Percentiles rank a stretch among this genome's conserved stretches.
Evolutionary conservation across 2,329 filamentous ascomycete genomes (phyloP).

Genomic region (Diplodia corticola): DNA sequence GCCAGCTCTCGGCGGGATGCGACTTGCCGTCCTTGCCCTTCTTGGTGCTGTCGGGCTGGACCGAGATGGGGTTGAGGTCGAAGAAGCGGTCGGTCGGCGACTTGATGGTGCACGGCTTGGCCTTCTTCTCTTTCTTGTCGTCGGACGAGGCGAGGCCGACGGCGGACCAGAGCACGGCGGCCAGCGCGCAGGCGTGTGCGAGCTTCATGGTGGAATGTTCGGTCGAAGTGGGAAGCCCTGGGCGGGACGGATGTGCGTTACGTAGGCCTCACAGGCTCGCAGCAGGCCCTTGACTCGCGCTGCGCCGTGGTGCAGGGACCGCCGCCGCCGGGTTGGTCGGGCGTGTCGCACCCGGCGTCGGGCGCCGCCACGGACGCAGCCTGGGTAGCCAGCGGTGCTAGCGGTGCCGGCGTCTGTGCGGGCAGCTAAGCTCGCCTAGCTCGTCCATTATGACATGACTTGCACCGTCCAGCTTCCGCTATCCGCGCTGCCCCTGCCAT

Average conservation of each 20-base stretch:
- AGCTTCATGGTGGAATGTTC: constrained; percentile 30
- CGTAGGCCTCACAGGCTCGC: constrained; percentile 12
- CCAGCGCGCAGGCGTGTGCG: constrained; percentile 30
- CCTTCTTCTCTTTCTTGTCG: constrained; percentile 45
- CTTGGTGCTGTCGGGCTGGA: constrained; percentile 46
- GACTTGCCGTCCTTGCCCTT: constrained; percentile 51
- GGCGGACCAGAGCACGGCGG: constrained; percentile 37
- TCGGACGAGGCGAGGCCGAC: constrained; percentile 41
- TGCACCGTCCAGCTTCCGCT: not conserved
- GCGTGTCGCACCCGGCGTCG: not conserved
- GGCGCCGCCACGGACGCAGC: too few species aligned
- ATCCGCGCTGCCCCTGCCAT: not conserved
- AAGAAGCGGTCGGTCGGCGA: constrained; percentile 65
- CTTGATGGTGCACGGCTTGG: constrained; percentile 61
- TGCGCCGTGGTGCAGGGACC: not conserved
- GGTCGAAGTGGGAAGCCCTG: not conserved
- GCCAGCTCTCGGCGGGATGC: constrained; percentile 60
- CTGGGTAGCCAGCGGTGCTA: too few species aligned
- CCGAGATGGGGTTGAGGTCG: constrained; percentile 60
- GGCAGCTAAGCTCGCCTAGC: constrained; percentile 5
- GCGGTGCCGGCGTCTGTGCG: not conserved
- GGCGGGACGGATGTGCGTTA: constrained; percentile 7
- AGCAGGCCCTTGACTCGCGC: constrained; percentile 9
- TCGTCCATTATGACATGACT: constrained; percentile 18
- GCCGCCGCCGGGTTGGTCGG: not conserved